These are phyloP conservation scores for Xylaria venustula DNA, from an alignment of 495 filamentous ascomycete genomes.

Conservation along the genomic window DNA sequence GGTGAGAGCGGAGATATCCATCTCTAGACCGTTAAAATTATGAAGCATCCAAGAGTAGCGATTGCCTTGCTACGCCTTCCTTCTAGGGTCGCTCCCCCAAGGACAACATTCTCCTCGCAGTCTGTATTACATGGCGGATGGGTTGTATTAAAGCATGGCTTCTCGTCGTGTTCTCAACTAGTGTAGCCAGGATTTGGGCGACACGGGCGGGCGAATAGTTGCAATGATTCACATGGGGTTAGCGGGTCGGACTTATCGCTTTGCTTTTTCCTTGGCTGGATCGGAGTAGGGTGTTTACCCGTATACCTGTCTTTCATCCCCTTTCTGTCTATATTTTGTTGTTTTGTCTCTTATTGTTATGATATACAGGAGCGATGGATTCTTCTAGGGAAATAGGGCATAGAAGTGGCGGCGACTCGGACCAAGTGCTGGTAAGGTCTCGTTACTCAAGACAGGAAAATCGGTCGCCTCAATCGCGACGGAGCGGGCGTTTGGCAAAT, in stretches of 20 bases:
- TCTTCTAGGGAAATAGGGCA: constrained; percentile 14
- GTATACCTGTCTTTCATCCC: background rate
- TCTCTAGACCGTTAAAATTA: constrained; percentile 31
- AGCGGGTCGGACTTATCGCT: background rate
- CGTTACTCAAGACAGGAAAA: constrained; percentile 27
- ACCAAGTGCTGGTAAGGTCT: constrained; percentile 37
- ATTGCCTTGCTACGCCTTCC: background rate
- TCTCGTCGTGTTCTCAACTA: too few relatives aligned
- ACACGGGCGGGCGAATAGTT: background rate
- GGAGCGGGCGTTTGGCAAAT: constrained; percentile 20
- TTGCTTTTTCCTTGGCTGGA: background rate
- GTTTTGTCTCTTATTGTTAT: background rate
- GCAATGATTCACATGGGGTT: background rate
- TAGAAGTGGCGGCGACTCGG: constrained; percentile 33
- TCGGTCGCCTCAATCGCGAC: constrained; percentile 30
- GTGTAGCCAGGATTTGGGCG: too few relatives aligned
- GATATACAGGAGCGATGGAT: background rate
- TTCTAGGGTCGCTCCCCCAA: too few relatives aligned
- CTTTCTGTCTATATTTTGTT: background rate
- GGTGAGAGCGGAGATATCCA: constrained; percentile 91
- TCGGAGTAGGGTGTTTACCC: constrained; percentile 4
- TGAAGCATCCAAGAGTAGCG: constrained; percentile 7
- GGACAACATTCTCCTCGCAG: too few relatives aligned
- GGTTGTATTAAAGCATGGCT: background rate
- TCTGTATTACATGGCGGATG: too few relatives aligned